Percentiles rank a stretch among this genome's conserved stretches.
Conservation (phyloP, 129 eudicot species). For the Lactuca sativa region DNA sequence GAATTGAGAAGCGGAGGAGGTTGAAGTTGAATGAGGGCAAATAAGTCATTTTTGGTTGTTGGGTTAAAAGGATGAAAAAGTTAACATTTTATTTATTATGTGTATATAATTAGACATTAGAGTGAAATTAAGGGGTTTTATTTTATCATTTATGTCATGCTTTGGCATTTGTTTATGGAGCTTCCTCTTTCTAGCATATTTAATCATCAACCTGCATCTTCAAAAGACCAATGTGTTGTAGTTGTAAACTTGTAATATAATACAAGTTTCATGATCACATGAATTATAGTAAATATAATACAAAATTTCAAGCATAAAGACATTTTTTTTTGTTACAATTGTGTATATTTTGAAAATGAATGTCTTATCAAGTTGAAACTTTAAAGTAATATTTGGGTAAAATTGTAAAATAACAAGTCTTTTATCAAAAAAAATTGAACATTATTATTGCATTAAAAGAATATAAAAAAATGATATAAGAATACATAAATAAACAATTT, state of each 20-base stretch:
- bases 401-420: neutral
- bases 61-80: neutral
- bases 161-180: neutral
- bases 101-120: neutral
- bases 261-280: too few species aligned
- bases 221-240: too few species aligned
- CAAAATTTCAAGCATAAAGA: too few species aligned
- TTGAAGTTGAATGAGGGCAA: constrained; percentile 10
- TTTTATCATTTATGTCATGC: neutral
- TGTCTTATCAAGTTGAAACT: too few species aligned
- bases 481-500: neutral
- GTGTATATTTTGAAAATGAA: neutral
- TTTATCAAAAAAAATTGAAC: too few species aligned
- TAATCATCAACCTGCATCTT: too few species aligned
- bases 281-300: too few species aligned
- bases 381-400: neutral
- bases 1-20: constrained; percentile 55
- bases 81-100: too few species aligned
- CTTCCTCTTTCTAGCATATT: too few species aligned
- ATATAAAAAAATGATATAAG: neutral
- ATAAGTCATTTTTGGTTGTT: constrained; percentile 3
- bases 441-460: neutral
- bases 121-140: too few species aligned
- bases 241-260: too few species aligned
- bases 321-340: neutral